Evolutionary conservation across 1,284 basidiomycete species (phyloP).

Genomic region (Pseudozyma sp.): DNA sequence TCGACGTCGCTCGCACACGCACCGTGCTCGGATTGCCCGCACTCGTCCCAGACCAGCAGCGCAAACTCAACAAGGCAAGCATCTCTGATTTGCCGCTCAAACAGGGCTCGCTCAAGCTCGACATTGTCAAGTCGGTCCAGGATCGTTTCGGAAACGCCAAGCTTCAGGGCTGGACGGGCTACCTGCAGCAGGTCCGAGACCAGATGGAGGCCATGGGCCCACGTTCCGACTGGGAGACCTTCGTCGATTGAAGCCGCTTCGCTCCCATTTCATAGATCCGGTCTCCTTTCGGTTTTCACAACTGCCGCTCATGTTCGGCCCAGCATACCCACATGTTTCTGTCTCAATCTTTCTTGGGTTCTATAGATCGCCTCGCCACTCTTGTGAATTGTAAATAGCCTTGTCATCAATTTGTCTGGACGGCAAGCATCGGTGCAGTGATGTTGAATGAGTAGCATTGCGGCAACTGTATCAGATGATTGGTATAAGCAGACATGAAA

Average conservation of each 20-base stretch:
- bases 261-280: background rate
- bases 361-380: background rate
- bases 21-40: constrained; percentile 32
- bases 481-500: too few relatives aligned
- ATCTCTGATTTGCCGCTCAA: constrained; percentile 37
- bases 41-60: constrained; percentile 18
- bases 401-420: background rate
- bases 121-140: constrained; percentile 34
- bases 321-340: constrained; percentile 8
- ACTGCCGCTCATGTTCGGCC: background rate
- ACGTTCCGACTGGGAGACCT: constrained; percentile 43
- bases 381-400: background rate
- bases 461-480: too few relatives aligned
- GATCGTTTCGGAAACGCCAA: constrained; percentile 20
- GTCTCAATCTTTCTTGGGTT: background rate
- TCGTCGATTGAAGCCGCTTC: constrained; percentile 23
- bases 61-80: constrained; percentile 9
- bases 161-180: constrained; percentile 36
- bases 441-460: too few relatives aligned
- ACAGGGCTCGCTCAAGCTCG: constrained; percentile 21
- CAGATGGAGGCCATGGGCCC: constrained; percentile 45
- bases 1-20: constrained; percentile 36
- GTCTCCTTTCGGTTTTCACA: background rate
- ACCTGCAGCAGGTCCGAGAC: constrained; percentile 36
- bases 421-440: too few relatives aligned